A percentile compares a stretch with the other conserved stretches of the same genome.
Conservation (phyloP, 495 filamentous ascomycete genomes). For the Aspergillus coremiiformis region DNA sequence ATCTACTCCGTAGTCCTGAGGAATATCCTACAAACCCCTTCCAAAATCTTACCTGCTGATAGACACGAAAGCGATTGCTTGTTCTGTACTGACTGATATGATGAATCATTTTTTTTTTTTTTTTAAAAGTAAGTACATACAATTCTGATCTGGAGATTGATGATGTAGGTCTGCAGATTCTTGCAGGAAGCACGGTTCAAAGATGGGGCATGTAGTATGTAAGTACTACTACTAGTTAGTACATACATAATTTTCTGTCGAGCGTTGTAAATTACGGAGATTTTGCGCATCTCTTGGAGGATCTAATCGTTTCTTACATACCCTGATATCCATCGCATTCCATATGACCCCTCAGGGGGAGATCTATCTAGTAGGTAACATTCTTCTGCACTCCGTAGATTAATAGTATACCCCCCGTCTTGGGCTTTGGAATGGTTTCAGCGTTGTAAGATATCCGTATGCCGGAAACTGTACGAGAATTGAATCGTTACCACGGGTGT, state of each 20-base stretch:
- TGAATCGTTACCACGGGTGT: background rate
- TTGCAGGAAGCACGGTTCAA: conserved; percentile 19
- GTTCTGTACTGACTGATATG: conserved; percentile 4
- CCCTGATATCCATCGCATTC: background rate
- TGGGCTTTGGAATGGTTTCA: background rate
- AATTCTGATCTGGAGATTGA: background rate
- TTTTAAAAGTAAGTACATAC: background rate
- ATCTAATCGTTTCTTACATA: background rate
- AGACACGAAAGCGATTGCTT: background rate
- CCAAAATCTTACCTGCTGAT: background rate
- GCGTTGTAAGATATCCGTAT: conserved; percentile 2
- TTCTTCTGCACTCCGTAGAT: conserved; percentile 8
- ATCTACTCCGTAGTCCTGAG: too few species aligned
- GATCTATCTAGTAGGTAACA: too few species aligned
- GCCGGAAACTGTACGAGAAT: conserved; percentile 4
- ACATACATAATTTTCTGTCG: background rate
- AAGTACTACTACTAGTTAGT: too few species aligned
- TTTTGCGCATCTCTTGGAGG: background rate
- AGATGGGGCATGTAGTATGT: conserved; percentile 3
- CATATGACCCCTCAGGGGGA: conserved; percentile 1
- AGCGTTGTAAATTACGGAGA: background rate
- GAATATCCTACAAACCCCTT: background rate
- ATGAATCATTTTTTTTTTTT: conserved; percentile 5
- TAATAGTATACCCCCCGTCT: conserved; percentile 1
- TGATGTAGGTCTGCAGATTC: conserved; percentile 5